A percentile compares a stretch with the other conserved stretches of the same genome.
Conservation (phyloP, 306 rosid species). For the Geum urbanum region DNA sequence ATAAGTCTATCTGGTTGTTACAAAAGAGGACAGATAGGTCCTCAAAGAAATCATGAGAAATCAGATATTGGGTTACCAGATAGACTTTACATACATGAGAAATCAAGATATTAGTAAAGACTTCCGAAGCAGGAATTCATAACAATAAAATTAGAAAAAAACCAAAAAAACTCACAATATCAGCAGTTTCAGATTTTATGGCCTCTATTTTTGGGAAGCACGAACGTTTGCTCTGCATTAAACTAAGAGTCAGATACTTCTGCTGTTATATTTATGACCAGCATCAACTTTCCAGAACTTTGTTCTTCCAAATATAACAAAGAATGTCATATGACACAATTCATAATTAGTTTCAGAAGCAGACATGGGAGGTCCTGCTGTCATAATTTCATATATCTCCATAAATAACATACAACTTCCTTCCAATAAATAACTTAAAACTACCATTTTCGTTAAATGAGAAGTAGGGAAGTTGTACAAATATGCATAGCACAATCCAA, state of each 20-base stretch:
- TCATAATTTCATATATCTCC: neutral
- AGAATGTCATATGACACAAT: conserved; percentile 2
- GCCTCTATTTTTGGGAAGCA: conserved; percentile 87
- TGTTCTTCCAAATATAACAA: neutral
- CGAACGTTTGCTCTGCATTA: conserved; percentile 72
- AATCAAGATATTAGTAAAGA: neutral
- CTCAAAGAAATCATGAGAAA: too few species aligned
- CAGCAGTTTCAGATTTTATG: conserved; percentile 79
- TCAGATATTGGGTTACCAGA: neutral
- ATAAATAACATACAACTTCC: neutral
- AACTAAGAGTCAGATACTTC: conserved; percentile 13
- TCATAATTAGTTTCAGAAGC: neutral
- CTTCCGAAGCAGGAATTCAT: neutral
- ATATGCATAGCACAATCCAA: conserved; percentile 12
- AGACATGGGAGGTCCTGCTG: conserved; percentile 2
- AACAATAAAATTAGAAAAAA: neutral
- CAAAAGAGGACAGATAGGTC: too few species aligned
- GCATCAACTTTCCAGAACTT: neutral
- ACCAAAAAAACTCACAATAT: conserved; percentile 69
- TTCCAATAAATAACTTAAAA: neutral
- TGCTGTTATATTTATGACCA: neutral
- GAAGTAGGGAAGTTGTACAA: neutral
- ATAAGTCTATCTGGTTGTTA: too few species aligned
- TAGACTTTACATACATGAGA: neutral
- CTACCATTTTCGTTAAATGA: neutral